These are phyloP conservation scores for Nephelium lappaceum DNA, from an alignment of 345 rosid genomes.

Conservation along the genomic window DNA sequence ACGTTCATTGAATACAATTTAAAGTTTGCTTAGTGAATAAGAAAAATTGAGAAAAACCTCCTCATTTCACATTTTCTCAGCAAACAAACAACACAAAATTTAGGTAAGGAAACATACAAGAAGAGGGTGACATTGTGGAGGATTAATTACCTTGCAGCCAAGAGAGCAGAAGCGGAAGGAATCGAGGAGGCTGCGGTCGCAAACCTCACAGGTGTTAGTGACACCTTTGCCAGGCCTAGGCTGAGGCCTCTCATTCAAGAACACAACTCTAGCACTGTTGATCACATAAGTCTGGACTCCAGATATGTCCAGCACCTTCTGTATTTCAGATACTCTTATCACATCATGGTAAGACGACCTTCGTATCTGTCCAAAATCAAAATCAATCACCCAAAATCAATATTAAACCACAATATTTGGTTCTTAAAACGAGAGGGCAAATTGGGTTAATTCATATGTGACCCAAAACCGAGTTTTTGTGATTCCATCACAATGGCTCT, in stretches of 20 bases:
- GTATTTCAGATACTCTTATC: conserved; percentile 90
- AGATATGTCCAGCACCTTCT: conserved; percentile 78
- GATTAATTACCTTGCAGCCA: conserved; percentile 82
- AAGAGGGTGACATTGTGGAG: not conserved
- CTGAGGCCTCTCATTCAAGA: conserved; percentile 96
- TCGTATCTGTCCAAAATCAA: conserved; percentile 62
- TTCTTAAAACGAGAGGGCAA: too few species aligned
- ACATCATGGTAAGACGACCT: conserved; percentile 99
- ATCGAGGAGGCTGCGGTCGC: conserved; percentile 93
- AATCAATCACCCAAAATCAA: too few species aligned
- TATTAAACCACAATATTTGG: too few species aligned
- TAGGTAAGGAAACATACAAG: too few species aligned
- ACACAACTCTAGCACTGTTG: conserved; percentile 95
- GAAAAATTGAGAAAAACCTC: not conserved
- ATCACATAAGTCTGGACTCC: conserved; percentile 98
- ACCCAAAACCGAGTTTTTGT: not conserved
- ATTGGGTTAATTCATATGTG: not conserved
- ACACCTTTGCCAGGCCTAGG: conserved; percentile 97
- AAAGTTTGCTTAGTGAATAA: not conserved
- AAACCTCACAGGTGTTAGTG: conserved; percentile 89
- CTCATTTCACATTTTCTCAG: not conserved
- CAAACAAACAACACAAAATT: conserved; percentile 17
- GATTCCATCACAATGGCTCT: not conserved
- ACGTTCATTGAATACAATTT: not conserved
- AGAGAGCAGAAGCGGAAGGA: conserved; percentile 96